Conservation (phyloP, 805 yeast species). For the Candida argentea region DNA sequence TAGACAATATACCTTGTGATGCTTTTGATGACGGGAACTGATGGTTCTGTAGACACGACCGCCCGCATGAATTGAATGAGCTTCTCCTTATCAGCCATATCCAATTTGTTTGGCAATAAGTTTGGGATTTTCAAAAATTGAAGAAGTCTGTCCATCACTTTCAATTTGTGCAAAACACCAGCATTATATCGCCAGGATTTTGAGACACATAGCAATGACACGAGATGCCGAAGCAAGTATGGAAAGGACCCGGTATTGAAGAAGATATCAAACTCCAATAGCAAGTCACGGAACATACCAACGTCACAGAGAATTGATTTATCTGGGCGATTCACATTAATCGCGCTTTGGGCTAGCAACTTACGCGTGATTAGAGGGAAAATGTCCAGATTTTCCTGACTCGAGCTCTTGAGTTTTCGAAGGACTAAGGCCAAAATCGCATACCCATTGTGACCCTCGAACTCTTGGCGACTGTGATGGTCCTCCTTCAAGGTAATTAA, state of each 20-base stretch:
- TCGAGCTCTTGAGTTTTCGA: conserved; percentile 28
- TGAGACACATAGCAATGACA: conserved; percentile 37
- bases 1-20: conserved; percentile 38
- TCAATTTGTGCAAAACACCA: conserved; percentile 43
- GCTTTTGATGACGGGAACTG: conserved; percentile 44
- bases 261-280: conserved; percentile 53
- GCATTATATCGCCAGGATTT: conserved; percentile 42
- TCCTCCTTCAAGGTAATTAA: too few species aligned
- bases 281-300: conserved; percentile 39
- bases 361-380: conserved; percentile 21
- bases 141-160: conserved; percentile 34
- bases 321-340: conserved; percentile 36
- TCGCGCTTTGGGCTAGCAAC: conserved; percentile 47
- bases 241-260: conserved; percentile 48
- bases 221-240: conserved; percentile 48
- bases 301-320: conserved; percentile 51
- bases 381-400: not conserved
- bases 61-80: conserved; percentile 13
- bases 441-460: conserved; percentile 53
- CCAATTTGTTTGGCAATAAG: conserved; percentile 3
- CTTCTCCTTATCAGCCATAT: conserved; percentile 7
- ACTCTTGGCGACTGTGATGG: conserved; percentile 46
- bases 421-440: conserved; percentile 46
- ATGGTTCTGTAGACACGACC: conserved; percentile 29
- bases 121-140: conserved; percentile 35